Evolutionary conservation across 331 rosid species (phyloP).

Genomic region (Malus hybrid): DNA sequence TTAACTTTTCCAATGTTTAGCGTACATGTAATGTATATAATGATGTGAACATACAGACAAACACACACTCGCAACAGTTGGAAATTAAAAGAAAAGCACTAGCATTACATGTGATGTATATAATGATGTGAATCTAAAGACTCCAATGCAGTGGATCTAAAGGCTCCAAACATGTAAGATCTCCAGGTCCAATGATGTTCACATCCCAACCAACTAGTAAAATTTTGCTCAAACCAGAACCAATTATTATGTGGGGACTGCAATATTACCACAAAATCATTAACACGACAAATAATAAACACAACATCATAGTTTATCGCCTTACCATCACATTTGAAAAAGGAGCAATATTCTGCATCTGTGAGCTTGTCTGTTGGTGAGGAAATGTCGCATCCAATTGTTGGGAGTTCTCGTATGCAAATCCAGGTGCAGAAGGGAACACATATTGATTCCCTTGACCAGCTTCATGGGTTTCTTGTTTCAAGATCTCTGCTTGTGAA

Average conservation of each 20-base stretch:
- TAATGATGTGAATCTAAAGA: neutral
- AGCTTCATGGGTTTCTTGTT: conserved; percentile 60
- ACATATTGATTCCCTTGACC: conserved; percentile 66
- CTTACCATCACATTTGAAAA: conserved; percentile 87
- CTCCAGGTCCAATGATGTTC: neutral
- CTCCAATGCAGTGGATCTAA: neutral
- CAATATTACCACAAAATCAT: neutral
- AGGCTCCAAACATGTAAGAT: neutral
- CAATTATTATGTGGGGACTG: neutral
- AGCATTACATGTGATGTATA: neutral
- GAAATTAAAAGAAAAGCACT: neutral
- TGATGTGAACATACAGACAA: neutral
- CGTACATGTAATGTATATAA: neutral
- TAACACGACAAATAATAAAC: neutral
- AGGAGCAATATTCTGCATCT: conserved; percentile 69
- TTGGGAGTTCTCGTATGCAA: conserved; percentile 59
- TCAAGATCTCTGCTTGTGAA: conserved; percentile 70
- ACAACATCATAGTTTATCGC: neutral
- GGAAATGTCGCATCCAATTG: conserved; percentile 51
- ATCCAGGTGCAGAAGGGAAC: conserved; percentile 77
- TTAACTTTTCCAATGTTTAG: neutral
- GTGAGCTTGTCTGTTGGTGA: conserved; percentile 67
- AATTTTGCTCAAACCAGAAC: neutral
- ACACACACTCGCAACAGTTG: neutral
- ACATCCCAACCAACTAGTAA: neutral